phyloP scores from a whole-genome alignment of 169 alveolate species.

The Plasmodium adleri region DNA sequence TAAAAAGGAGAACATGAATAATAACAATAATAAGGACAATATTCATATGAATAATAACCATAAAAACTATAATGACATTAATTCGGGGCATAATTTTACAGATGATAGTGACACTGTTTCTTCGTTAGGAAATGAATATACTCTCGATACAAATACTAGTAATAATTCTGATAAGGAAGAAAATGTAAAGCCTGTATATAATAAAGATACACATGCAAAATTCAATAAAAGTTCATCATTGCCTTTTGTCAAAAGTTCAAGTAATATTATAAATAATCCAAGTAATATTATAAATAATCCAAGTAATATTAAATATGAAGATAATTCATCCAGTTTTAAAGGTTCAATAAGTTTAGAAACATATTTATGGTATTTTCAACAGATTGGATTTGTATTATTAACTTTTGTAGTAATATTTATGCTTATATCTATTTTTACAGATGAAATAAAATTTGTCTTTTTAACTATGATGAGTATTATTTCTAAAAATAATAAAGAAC shows the following conservation, averaged over 20 bases:
- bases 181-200: not conserved
- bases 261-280: not conserved
- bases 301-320: conserved; percentile 13
- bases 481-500: conserved; percentile 38
- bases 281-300: not conserved
- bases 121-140: conserved; percentile 13
- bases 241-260: not conserved
- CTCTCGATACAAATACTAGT: not conserved
- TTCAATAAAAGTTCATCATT: conserved; percentile 6
- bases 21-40: too few species aligned
- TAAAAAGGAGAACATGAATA: too few species aligned
- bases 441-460: conserved; percentile 54
- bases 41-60: too few species aligned
- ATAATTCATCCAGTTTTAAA: conserved; percentile 26
- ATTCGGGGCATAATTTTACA: not conserved
- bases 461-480: conserved; percentile 56
- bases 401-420: conserved; percentile 28
- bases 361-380: conserved; percentile 24
- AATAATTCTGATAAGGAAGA: conserved; percentile 1
- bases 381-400: conserved; percentile 38
- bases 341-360: conserved; percentile 38
- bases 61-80: not conserved
- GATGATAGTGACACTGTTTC: not conserved
- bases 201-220: not conserved
- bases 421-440: conserved; percentile 60